Evolutionary conservation across 1,284 basidiomycete species (phyloP).

Genomic region (Malassezia yamatoensis): DNA sequence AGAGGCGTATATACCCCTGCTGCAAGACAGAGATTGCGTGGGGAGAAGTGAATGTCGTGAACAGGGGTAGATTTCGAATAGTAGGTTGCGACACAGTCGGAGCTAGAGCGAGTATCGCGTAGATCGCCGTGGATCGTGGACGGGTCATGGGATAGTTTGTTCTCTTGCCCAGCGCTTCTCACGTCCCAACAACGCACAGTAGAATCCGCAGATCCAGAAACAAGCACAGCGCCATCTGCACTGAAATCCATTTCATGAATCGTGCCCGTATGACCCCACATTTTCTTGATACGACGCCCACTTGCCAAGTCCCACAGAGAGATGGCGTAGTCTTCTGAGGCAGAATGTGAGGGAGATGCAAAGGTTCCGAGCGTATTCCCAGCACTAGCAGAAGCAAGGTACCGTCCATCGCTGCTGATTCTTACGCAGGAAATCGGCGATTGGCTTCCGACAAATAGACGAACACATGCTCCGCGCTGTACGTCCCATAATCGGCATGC

Average conservation of each 20-base stretch:
- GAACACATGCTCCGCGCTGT: constrained; percentile 83
- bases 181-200: constrained; percentile 96
- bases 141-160: constrained; percentile 12
- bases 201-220: constrained; percentile 81
- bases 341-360: constrained; percentile 11
- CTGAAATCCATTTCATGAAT: constrained; percentile 85
- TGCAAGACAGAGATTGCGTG: constrained; percentile 82
- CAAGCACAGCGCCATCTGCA: constrained; percentile 76
- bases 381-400: constrained; percentile 66
- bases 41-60: constrained; percentile 81
- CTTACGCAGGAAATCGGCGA: constrained; percentile 77
- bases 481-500: constrained; percentile 96
- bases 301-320: constrained; percentile 93
- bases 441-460: constrained; percentile 91
- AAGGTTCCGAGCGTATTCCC: constrained; percentile 28
- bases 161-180: constrained; percentile 57
- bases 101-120: constrained; percentile 22
- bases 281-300: constrained; percentile 85
- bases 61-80: constrained; percentile 91
- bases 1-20: constrained; percentile 54
- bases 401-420: constrained; percentile 84
- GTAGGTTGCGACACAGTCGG: constrained; percentile 81
- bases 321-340: constrained; percentile 71
- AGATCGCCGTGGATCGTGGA: constrained; percentile 8
- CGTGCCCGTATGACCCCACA: constrained; percentile 81